Evolutionary conservation across 1,139 yeast species (phyloP).

Genomic region (Nakaseomyces uthaithaninus): DNA sequence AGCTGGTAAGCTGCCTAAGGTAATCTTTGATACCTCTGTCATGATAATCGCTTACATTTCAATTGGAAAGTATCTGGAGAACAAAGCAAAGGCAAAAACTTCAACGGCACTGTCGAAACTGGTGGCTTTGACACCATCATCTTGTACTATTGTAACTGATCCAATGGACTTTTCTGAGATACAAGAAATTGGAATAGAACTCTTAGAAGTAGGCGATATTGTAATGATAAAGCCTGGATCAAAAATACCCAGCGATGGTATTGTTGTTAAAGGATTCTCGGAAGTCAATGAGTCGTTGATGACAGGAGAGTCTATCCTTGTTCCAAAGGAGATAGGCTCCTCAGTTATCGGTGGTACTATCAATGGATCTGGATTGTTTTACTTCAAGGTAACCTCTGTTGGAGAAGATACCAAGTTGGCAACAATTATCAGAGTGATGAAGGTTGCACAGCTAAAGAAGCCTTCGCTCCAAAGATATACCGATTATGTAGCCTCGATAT

Average conservation of each 20-base stretch:
- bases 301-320: conserved; percentile 84
- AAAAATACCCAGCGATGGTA: conserved; percentile 88
- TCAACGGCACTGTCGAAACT: conserved; percentile 78
- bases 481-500: conserved; percentile 74
- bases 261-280: conserved; percentile 64
- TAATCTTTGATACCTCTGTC: conserved; percentile 78
- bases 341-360: conserved; percentile 82
- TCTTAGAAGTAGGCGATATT: conserved; percentile 69
- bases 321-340: conserved; percentile 53
- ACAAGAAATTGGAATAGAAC: conserved; percentile 52
- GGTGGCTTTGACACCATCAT: conserved; percentile 71
- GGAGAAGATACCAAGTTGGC: conserved; percentile 83
- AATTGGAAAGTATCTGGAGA: conserved; percentile 84
- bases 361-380: conserved; percentile 69
- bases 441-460: conserved; percentile 77
- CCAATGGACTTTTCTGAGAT: conserved; percentile 19
- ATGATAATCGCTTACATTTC: conserved; percentile 81
- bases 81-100: conserved; percentile 88
- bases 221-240: conserved; percentile 79
- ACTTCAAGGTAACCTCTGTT: conserved; percentile 56
- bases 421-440: conserved; percentile 77
- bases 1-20: conserved; percentile 45
- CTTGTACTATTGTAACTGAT: conserved; percentile 50
- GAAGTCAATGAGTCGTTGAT: conserved; percentile 81
- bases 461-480: conserved; percentile 91